A percentile compares a stretch with the other conserved stretches of the same genome.
Conservation (phyloP, 1,139 yeast genomes). For the Debaryomyces nepalensis region DNA sequence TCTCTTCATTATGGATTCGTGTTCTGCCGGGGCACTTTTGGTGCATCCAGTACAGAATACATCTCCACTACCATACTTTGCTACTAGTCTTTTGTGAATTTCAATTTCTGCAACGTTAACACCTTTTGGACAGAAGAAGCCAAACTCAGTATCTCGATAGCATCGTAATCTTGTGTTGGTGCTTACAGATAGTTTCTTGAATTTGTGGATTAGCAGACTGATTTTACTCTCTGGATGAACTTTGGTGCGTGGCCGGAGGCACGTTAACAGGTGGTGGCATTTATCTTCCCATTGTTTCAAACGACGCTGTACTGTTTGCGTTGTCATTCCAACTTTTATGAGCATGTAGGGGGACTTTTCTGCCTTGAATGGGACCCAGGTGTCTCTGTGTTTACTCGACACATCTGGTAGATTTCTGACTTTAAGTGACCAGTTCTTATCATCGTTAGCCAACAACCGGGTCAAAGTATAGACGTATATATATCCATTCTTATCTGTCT, state of each 20-base stretch:
- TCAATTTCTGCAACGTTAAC: constrained; percentile 43
- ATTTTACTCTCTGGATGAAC: constrained; percentile 10
- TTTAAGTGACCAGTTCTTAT: constrained; percentile 32
- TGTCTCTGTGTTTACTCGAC: constrained; percentile 23
- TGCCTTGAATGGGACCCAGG: constrained; percentile 45
- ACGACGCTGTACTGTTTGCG: constrained; percentile 46
- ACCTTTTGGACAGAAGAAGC: constrained; percentile 35
- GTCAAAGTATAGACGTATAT: constrained; percentile 59
- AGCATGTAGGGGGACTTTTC: constrained; percentile 43
- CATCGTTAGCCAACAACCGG: constrained; percentile 36
- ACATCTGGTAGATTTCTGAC: constrained; percentile 39
- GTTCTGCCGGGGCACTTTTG: constrained; percentile 7
- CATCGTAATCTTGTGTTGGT: constrained; percentile 10
- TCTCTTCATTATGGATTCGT: constrained; percentile 15
- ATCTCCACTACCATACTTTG: constrained; percentile 48
- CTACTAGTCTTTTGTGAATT: constrained; percentile 43
- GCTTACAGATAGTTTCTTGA: constrained; percentile 15
- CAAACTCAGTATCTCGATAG: constrained; percentile 27
- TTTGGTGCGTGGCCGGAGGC: constrained; percentile 35
- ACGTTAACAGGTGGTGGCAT: constrained; percentile 51
- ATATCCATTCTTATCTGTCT: constrained; percentile 35
- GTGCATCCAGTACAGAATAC: constrained; percentile 47
- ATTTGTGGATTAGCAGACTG: constrained; percentile 16
- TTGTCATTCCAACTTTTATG: constrained; percentile 62
- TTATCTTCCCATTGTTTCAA: constrained; percentile 59